These are phyloP conservation scores for Russula vinacea DNA, from an alignment of 768 basidiomycete species.

Conservation along the genomic window DNA sequence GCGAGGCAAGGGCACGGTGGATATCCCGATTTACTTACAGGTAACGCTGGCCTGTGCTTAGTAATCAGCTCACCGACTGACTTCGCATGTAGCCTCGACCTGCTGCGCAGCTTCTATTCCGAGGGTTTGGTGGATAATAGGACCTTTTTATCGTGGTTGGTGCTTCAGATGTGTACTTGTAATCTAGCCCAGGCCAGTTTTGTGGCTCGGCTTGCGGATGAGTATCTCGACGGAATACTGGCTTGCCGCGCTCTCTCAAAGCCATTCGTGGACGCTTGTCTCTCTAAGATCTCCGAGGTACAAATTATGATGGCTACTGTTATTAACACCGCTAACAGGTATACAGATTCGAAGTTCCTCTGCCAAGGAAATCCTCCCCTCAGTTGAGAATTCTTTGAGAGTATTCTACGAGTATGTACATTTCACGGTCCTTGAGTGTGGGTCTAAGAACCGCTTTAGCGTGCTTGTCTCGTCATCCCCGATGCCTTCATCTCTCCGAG, in stretches of 20 bases:
- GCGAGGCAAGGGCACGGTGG: conserved; percentile 70
- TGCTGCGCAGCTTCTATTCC: conserved; percentile 72
- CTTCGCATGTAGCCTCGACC: conserved; percentile 49
- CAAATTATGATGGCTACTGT: neutral
- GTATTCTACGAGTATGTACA: conserved; percentile 57
- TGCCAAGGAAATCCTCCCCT: conserved; percentile 53
- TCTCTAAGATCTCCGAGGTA: conserved; percentile 66
- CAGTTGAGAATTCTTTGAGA: conserved; percentile 52
- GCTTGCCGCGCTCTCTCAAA: conserved; percentile 62
- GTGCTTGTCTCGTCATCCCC: conserved; percentile 64
- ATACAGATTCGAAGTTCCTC: conserved; percentile 53
- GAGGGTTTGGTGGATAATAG: conserved; percentile 79
- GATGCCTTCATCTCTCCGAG: conserved; percentile 74
- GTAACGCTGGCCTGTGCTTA: conserved; percentile 38
- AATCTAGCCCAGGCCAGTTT: conserved; percentile 83
- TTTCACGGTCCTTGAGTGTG: neutral
- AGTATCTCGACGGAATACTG: conserved; percentile 71
- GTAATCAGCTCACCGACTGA: neutral
- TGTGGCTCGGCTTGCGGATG: conserved; percentile 69
- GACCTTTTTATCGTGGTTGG: conserved; percentile 75
- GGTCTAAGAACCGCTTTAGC: conserved; percentile 39
- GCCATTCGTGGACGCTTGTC: conserved; percentile 69
- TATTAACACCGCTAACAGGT: neutral
- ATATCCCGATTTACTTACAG: conserved; percentile 75
- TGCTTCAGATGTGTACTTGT: conserved; percentile 70